These are phyloP conservation scores for Picea mariana DNA, from an alignment of 83 land plant genomes.

Conservation along the genomic window DNA sequence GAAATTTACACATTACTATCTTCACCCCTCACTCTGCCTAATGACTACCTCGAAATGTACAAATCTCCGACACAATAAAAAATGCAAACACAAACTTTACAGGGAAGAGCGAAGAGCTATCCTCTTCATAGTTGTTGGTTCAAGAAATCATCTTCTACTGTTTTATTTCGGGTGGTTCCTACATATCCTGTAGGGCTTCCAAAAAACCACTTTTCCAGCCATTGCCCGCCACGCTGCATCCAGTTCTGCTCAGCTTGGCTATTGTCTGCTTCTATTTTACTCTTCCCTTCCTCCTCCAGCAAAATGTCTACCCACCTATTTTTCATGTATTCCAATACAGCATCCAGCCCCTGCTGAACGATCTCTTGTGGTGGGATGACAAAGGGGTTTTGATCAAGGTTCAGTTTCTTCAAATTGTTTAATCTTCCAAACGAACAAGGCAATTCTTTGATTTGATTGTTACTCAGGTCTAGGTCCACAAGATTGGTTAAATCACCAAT, in stretches of 20 bases:
- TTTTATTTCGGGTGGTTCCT: conserved; percentile 16
- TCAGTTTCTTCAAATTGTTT: conserved; percentile 56
- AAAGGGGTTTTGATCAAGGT: conserved; percentile 83
- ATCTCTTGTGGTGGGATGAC: conserved; percentile 70
- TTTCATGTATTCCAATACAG: conserved; percentile 60
- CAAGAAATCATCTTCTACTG: conserved; percentile 39
- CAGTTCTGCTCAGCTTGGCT: conserved; percentile 32
- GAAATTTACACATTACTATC: no score
- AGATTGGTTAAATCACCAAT: conserved; percentile 73
- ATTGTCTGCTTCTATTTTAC: conserved; percentile 24
- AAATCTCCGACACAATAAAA: no score
- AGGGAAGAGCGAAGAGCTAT: no score
- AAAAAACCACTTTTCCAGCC: conserved; percentile 33
- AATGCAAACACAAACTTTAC: no score
- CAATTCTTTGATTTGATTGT: conserved; percentile 85
- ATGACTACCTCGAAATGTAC: no score
- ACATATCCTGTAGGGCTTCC: conserved; percentile 33
- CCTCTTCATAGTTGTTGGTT: conserved; percentile 42
- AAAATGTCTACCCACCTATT: conserved; percentile 57
- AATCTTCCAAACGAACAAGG: conserved; percentile 76
- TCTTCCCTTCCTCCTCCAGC: conserved; percentile 34
- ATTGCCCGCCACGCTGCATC: conserved; percentile 47
- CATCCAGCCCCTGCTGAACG: conserved; percentile 62
- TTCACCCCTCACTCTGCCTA: no score
- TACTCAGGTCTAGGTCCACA: conserved; percentile 76